Evolutionary conservation across 2,329 filamentous ascomycete species (phyloP).

Genomic region (Cordyceps farinosa): DNA sequence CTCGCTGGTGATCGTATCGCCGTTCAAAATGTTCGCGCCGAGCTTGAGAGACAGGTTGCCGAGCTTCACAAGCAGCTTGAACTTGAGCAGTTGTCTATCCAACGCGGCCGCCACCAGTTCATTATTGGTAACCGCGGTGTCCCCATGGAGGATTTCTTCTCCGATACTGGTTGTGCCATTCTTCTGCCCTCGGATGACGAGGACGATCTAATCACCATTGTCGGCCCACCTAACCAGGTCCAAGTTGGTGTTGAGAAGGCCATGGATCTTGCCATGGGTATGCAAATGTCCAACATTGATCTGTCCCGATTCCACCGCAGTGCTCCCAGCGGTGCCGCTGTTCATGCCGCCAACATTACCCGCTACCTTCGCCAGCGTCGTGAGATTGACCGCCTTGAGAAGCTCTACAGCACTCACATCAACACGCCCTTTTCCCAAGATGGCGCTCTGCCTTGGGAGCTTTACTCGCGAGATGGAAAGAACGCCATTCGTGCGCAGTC

Average conservation of each 20-base stretch:
- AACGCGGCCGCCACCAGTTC: conserved; percentile 88
- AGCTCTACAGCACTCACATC: conserved; percentile 78
- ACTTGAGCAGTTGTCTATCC: conserved; percentile 75
- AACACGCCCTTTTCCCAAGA: conserved; percentile 70
- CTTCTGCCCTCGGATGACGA: conserved; percentile 75
- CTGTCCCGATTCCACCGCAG: conserved; percentile 74
- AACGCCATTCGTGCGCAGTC: conserved; percentile 72
- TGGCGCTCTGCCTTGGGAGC: conserved; percentile 75
- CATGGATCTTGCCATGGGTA: conserved; percentile 81
- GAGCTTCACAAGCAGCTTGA: conserved; percentile 73
- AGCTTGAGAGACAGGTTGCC: conserved; percentile 75
- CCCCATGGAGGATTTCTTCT: conserved; percentile 79
- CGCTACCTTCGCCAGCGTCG: conserved; percentile 80
- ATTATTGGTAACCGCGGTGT: conserved; percentile 83
- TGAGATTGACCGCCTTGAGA: conserved; percentile 79
- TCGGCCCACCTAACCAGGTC: conserved; percentile 73
- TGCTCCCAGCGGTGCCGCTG: conserved; percentile 66
- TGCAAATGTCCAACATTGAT: conserved; percentile 82
- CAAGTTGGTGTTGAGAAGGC: conserved; percentile 74
- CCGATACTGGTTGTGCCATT: conserved; percentile 85
- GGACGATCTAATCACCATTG: conserved; percentile 78
- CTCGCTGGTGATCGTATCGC: conserved; percentile 81
- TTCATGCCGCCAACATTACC: conserved; percentile 81
- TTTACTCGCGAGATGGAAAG: conserved; percentile 83
- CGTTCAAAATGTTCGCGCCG: conserved; percentile 73